Evolutionary conservation across 1,139 yeast species (phyloP).

Genomic region (Candida glucosophila): DNA sequence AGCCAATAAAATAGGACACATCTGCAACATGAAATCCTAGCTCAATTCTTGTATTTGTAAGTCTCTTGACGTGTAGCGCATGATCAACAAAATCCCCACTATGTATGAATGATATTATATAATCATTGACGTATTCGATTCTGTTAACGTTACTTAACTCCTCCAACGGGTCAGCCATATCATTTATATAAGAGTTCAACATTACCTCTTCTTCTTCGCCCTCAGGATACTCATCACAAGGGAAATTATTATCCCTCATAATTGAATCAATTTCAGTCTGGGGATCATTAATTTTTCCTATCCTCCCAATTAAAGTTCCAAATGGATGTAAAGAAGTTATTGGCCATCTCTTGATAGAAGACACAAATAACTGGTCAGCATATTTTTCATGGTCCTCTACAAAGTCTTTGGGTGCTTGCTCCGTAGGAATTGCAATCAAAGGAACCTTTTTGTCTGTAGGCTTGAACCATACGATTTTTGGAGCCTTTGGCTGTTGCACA

Average conservation of each 20-base stretch:
- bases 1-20: conserved; percentile 59
- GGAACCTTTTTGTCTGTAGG: conserved; percentile 98
- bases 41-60: conserved; percentile 54
- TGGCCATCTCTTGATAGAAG: conserved; percentile 98
- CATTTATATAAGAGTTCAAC: conserved; percentile 15
- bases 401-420: conserved; percentile 93
- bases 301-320: conserved; percentile 82
- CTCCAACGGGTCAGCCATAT: conserved; percentile 28
- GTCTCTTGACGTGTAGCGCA: conserved; percentile 67
- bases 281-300: conserved; percentile 75
- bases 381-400: conserved; percentile 86
- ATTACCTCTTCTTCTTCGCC: conserved; percentile 18
- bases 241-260: conserved; percentile 84
- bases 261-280: conserved; percentile 82
- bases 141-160: conserved; percentile 35
- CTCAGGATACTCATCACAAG: conserved; percentile 74
- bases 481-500: conserved; percentile 49
- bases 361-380: conserved; percentile 77
- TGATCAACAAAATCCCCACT: conserved; percentile 59
- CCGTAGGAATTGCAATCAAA: conserved; percentile 94
- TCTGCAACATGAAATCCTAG: conserved; percentile 78
- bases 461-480: conserved; percentile 97
- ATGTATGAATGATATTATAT: conserved; percentile 59
- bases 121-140: conserved; percentile 52
- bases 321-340: conserved; percentile 96